Evolutionary conservation across 1,139 yeast genomes (phyloP).

Genomic region (Taiozyma onychis): DNA sequence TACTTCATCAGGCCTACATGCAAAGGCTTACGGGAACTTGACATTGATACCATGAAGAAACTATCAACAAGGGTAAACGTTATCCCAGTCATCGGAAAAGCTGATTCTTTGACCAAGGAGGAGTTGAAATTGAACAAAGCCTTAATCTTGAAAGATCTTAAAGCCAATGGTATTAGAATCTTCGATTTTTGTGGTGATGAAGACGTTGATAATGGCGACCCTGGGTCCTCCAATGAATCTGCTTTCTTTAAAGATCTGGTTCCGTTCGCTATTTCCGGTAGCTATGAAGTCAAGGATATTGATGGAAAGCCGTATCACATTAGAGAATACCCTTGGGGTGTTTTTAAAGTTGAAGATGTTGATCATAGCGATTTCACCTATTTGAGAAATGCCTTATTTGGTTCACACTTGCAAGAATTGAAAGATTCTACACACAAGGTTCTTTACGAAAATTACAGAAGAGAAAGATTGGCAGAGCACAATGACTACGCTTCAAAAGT

Average conservation of each 20-base stretch:
- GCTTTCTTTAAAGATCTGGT: slow-evolving; percentile 31
- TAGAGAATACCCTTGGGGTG: slow-evolving; percentile 43
- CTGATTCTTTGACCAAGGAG: slow-evolving; percentile 47
- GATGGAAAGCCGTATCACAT: slow-evolving; percentile 28
- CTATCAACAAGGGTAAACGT: slow-evolving; percentile 49
- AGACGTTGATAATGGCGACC: slow-evolving; percentile 27
- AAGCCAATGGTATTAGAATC: slow-evolving; percentile 37
- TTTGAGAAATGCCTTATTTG: slow-evolving; percentile 60
- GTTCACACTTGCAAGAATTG: slow-evolving; percentile 74
- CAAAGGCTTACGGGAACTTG: slow-evolving; percentile 43
- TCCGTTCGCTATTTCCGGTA: slow-evolving; percentile 45
- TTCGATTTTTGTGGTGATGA: slow-evolving; percentile 39
- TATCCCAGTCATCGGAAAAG: slow-evolving; percentile 51
- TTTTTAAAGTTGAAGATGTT: slow-evolving; percentile 44
- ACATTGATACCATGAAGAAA: slow-evolving; percentile 42
- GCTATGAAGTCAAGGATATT: slow-evolving; percentile 30
- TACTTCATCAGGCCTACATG: slow-evolving; percentile 57
- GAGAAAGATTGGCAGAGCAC: slow-evolving; percentile 45
- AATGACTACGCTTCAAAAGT: slow-evolving; percentile 3
- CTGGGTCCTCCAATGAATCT: slow-evolving; percentile 7
- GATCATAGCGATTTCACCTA: slow-evolving; percentile 58
- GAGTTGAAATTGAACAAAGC: slow-evolving; percentile 42
- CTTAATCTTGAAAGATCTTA: slow-evolving; percentile 39
- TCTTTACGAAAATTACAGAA: slow-evolving; percentile 67
- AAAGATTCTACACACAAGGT: slow-evolving; percentile 64